Evolutionary conservation across 306 rosid genomes (phyloP), one percentile per base, ranked within the genome.

Genomic region (Rosa rugosa): DNA sequence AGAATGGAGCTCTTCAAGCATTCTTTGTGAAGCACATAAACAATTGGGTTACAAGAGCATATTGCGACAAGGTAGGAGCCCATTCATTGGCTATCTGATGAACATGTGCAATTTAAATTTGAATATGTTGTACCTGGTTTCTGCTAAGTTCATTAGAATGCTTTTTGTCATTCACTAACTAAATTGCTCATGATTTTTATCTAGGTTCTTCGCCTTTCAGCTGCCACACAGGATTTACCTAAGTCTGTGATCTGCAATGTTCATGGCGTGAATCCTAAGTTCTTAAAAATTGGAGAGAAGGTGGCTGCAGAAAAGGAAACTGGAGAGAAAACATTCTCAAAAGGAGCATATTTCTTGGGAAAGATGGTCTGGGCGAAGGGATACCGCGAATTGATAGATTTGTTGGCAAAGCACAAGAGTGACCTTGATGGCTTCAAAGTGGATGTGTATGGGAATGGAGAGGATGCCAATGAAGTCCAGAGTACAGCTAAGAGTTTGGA

Each of bases 301-400:
- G 69, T 95, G 72, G 94, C 88, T 50, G 86, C 85, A 44, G 96
- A 91, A 73, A 93, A 84, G 88, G 97, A 95, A 85, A 83, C 73
- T 54, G 99, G 98, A 79, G 87, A 91, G 77, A 68, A 87, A 80
- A 80, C 92, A 49, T 95, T 95, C 83, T 88, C 99, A 22, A 89
- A 93, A 86, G 98, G 99, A 42, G 99, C 99, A 71, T 95, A 95
- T 87, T 95, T 93, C 94, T 83, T 95, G 80, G 99, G 99, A 65
- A 95, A 95, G 90, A 93, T 95, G 99, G 98, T 95, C 10, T 95
- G 99, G 99, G 98, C 99, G 44, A 95, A 95, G 87, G 98, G 98
- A 64, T 93, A 93, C 80, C 85, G 85, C 71, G 99, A 95, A 84
- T 84, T 95, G 85, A 89, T 95, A 82, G 92, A 95, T 82, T 84